These are phyloP conservation scores for Aspergillus thermomutatus DNA, from an alignment of 2,329 filamentous ascomycete genomes.

Conservation along the genomic window DNA sequence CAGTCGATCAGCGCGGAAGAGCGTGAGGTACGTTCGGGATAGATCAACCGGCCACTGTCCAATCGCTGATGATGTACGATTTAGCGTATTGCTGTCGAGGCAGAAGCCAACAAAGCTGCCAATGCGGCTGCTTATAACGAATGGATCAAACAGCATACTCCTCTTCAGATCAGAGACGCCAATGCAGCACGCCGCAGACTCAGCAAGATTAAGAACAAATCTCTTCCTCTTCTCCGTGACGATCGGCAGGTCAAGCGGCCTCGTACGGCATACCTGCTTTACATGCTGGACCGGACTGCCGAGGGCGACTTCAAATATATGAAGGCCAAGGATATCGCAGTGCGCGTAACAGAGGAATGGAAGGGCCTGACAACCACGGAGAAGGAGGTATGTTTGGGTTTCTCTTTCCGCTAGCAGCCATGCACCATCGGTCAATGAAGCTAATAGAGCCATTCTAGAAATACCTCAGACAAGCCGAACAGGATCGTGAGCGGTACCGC, in stretches of 20 bases:
- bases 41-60: not conserved
- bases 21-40: slow-evolving; percentile 18
- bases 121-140: slow-evolving; percentile 45
- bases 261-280: slow-evolving; percentile 40
- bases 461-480: slow-evolving; percentile 24
- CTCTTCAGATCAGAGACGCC: slow-evolving; percentile 56
- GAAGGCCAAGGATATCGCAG: slow-evolving; percentile 30
- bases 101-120: slow-evolving; percentile 44
- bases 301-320: slow-evolving; percentile 53
- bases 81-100: slow-evolving; percentile 55
- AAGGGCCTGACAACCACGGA: slow-evolving; percentile 26
- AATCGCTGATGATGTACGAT: slow-evolving; percentile 7
- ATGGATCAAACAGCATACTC: slow-evolving; percentile 56
- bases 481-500: slow-evolving; percentile 31
- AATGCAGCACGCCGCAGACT: slow-evolving; percentile 55
- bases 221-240: slow-evolving; percentile 45
- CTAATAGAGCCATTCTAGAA: slow-evolving; percentile 19
- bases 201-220: slow-evolving; percentile 18
- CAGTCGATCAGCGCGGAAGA: slow-evolving; percentile 17
- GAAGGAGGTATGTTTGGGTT: slow-evolving; percentile 33
- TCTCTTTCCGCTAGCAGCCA: not conserved
- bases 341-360: slow-evolving; percentile 23
- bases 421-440: not conserved
- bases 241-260: slow-evolving; percentile 51
- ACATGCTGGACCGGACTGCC: slow-evolving; percentile 41